Conservation (phyloP, 169 alveolate species). For the Miamiensis avidus region DNA sequence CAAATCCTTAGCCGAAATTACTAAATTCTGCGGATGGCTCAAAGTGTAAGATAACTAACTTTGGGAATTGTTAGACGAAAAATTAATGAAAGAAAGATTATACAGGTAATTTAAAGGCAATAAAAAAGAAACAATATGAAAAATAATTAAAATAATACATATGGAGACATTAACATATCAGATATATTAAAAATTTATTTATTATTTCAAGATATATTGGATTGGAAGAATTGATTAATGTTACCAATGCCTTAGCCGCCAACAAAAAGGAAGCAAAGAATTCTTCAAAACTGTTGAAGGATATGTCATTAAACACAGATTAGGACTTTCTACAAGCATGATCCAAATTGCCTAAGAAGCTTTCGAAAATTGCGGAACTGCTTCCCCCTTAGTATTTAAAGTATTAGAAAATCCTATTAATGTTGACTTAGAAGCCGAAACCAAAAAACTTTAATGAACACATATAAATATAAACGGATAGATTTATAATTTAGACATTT, state of each 20-base stretch:
- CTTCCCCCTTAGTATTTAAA: constrained; percentile 11
- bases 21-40: constrained; percentile 17
- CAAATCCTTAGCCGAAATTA: constrained; percentile 18
- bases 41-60: constrained; percentile 22
- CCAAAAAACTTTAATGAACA: neutral
- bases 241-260: constrained; percentile 17
- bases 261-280: constrained; percentile 14
- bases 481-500: too few relatives aligned
- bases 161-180: neutral
- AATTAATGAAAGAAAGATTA: constrained; percentile 19
- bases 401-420: constrained; percentile 19
- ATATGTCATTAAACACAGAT: constrained; percentile 23
- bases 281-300: constrained; percentile 19
- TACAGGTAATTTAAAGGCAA: neutral
- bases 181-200: too few relatives aligned
- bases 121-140: neutral
- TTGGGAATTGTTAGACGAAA: constrained; percentile 21
- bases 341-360: neutral
- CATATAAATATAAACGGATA: too few relatives aligned
- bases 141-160: neutral
- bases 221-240: constrained; percentile 14
- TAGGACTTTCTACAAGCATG: constrained; percentile 3
- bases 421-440: neutral
- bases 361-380: neutral
- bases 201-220: constrained; percentile 3